phyloP scores from a whole-genome alignment of 2,329 filamentous ascomycete species.

The Fusarium verticillioides region DNA sequence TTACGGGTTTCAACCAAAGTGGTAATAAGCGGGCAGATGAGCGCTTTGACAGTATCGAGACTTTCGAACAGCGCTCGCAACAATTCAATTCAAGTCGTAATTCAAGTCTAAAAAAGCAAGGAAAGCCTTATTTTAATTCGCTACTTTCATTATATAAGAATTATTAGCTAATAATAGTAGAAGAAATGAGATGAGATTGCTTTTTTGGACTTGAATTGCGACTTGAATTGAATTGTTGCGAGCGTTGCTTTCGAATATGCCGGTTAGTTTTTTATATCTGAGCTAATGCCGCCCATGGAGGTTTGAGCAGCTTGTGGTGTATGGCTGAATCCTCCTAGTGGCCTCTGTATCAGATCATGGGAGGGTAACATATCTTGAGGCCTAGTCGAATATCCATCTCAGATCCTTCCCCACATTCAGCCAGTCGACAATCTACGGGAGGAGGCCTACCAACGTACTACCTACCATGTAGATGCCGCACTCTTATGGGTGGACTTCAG shows the following conservation, averaged over 20 bases:
- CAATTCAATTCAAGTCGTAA: no score
- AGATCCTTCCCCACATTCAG: constrained; percentile 20
- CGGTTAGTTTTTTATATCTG: background rate
- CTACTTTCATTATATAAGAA: no score
- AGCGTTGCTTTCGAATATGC: background rate
- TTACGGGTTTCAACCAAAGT: background rate
- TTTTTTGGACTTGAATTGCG: no score
- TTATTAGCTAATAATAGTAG: no score
- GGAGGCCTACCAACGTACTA: background rate
- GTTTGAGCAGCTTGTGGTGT: background rate
- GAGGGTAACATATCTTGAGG: background rate
- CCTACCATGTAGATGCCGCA: background rate
- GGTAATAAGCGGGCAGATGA: background rate
- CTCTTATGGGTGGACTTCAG: background rate
- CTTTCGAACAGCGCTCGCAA: no score
- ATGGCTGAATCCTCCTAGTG: background rate
- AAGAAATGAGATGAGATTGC: no score
- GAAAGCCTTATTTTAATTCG: no score
- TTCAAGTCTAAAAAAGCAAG: no score
- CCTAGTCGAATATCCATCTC: constrained; percentile 3
- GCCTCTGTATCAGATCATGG: constrained; percentile 11
- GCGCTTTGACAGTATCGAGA: constrained; percentile 13
- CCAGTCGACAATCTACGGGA: background rate
- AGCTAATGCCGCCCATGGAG: background rate
- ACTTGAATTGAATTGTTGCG: no score